These are phyloP conservation scores for Pseudoscleropodium purum DNA, from an alignment of 225 moss, liverwort and hornwort species.

Conservation along the genomic window DNA sequence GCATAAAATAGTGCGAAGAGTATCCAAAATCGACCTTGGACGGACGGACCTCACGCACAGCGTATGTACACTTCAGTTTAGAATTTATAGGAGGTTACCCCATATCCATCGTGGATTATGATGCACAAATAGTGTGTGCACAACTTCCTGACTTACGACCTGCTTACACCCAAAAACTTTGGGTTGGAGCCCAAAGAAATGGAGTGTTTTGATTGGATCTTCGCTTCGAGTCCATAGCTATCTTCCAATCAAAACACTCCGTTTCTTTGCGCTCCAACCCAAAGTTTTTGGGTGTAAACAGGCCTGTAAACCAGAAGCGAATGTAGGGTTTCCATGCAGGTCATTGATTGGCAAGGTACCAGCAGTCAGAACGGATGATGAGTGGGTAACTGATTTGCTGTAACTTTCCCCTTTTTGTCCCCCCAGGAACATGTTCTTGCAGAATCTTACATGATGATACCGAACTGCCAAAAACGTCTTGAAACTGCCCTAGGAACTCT, in stretches of 20 bases:
- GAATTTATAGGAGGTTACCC: neutral
- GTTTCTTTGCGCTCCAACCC: too few relatives aligned
- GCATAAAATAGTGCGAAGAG: neutral
- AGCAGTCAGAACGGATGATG: neutral
- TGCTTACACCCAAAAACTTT: too few relatives aligned
- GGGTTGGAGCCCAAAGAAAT: too few relatives aligned
- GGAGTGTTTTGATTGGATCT: too few relatives aligned
- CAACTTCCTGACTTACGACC: neutral
- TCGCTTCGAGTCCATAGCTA: too few relatives aligned
- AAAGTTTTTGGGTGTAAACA: too few relatives aligned
- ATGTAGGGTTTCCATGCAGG: neutral
- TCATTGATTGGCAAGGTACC: neutral
- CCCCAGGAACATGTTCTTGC: constrained; percentile 68
- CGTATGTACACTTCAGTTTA: neutral
- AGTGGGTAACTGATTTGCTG: neutral
- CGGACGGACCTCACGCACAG: neutral
- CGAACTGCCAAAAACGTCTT: constrained; percentile 62
- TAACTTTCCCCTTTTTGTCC: neutral
- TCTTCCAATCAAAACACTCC: too few relatives aligned
- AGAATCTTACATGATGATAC: constrained; percentile 94
- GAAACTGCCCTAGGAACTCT: constrained; percentile 50
- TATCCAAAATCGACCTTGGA: neutral
- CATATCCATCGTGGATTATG: neutral
- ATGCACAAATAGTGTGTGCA: neutral
- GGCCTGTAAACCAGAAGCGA: neutral